Conservation (phyloP, 148 eudicot genomes). For the Drosera capensis region DNA sequence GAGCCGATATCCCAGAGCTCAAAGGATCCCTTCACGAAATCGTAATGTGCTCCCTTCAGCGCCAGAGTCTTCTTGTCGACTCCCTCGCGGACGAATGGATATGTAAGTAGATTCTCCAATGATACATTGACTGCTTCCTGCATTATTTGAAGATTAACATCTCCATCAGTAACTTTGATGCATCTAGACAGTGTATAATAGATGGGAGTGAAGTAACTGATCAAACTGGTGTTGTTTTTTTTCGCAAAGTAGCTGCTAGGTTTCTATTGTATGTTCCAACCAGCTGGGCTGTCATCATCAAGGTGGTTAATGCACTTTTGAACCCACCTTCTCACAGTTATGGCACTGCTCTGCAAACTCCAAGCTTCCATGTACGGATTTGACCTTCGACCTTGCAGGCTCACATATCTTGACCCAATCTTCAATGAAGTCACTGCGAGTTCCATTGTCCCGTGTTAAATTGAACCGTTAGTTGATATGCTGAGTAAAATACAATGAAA, state of each 20-base stretch:
- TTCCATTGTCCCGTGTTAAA: not conserved
- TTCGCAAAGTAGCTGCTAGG: too few relatives aligned
- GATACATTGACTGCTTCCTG: constrained; percentile 98
- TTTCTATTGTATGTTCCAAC: too few relatives aligned
- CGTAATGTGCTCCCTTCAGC: constrained; percentile 72
- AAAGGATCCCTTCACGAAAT: constrained; percentile 58
- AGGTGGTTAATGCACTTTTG: too few relatives aligned
- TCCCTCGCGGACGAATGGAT: constrained; percentile 78
- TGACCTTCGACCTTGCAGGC: constrained; percentile 54
- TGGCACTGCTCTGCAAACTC: constrained; percentile 53
- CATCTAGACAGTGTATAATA: too few relatives aligned
- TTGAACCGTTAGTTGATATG: not conserved
- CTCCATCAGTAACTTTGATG: too few relatives aligned
- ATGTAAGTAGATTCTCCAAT: constrained; percentile 58
- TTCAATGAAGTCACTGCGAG: constrained; percentile 54
- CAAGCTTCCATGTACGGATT: constrained; percentile 11
- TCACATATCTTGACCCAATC: constrained; percentile 76
- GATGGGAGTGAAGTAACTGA: too few relatives aligned
- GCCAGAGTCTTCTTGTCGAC: constrained; percentile 40
- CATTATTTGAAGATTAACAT: too few relatives aligned
- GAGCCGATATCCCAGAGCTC: constrained; percentile 66
- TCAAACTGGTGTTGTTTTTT: too few relatives aligned
- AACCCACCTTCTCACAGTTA: constrained; percentile 42
- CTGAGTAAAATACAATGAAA: not conserved
- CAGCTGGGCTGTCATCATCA: too few relatives aligned